phyloP scores from a whole-genome alignment of 257 asterid species.

The Capsicum pubescens region DNA sequence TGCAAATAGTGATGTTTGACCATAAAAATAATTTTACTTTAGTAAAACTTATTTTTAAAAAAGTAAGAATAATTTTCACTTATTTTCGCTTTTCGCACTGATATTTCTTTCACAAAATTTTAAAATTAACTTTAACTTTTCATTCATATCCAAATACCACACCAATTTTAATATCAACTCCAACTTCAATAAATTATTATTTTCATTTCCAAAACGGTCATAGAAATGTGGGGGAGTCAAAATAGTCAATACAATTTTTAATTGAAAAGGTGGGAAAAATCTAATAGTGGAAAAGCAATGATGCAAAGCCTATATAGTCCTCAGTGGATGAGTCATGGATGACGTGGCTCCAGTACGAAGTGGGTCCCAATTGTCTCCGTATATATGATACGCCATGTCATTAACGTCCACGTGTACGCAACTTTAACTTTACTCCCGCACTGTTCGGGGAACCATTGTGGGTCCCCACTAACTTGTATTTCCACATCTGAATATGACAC shows the following conservation, averaged over 20 bases:
- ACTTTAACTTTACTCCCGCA: constrained; percentile 43
- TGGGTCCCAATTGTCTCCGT: constrained; percentile 25
- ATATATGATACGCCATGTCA: constrained; percentile 32
- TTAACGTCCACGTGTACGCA: constrained; percentile 33
- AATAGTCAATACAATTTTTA: background rate
- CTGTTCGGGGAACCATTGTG: constrained; percentile 37
- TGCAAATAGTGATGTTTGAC: too few relatives aligned
- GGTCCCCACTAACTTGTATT: constrained; percentile 26
- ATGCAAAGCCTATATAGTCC: background rate
- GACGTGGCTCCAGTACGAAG: constrained; percentile 37
- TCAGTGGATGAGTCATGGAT: constrained; percentile 32
- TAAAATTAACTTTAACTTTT: too few relatives aligned
- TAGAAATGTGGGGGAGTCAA: background rate
- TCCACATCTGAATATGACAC: constrained; percentile 33
- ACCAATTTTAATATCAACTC: too few relatives aligned
- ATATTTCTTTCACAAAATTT: too few relatives aligned
- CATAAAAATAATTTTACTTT: too few relatives aligned
- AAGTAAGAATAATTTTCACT: too few relatives aligned
- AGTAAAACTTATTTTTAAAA: too few relatives aligned
- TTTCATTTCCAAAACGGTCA: too few relatives aligned
- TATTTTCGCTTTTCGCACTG: too few relatives aligned
- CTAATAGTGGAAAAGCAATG: constrained; percentile 14
- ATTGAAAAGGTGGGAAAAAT: background rate
- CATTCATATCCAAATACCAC: too few relatives aligned
- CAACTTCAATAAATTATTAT: too few relatives aligned